Evolutionary conservation across 108 stramenopile species (phyloP).

Genomic region (Nannochloropsis gaditana): DNA sequence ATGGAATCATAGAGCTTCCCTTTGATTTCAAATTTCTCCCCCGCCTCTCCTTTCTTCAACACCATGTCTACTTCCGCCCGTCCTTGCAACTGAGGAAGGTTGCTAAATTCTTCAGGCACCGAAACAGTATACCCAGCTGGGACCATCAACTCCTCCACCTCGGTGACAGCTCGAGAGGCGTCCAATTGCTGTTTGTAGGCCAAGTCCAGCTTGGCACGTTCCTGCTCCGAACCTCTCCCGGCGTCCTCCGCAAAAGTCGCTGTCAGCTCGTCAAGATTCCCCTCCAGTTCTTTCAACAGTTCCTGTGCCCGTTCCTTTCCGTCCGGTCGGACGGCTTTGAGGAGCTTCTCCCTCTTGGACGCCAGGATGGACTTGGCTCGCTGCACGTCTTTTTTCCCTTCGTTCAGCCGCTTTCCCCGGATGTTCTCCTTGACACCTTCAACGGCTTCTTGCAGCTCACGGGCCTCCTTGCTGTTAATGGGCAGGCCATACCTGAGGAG

Average conservation of each 20-base stretch:
- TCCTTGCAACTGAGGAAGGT: constrained; percentile 71
- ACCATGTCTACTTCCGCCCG: constrained; percentile 68
- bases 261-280: neutral
- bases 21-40: constrained; percentile 72
- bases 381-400: constrained; percentile 73
- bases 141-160: constrained; percentile 82
- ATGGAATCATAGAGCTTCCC: constrained; percentile 70
- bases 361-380: constrained; percentile 53
- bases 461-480: constrained; percentile 63
- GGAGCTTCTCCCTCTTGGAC: constrained; percentile 28
- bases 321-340: constrained; percentile 25
- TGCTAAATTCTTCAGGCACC: constrained; percentile 71
- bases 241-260: constrained; percentile 58
- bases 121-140: constrained; percentile 55
- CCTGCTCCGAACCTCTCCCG: constrained; percentile 71
- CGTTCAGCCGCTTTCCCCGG: constrained; percentile 66
- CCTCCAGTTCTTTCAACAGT: constrained; percentile 28
- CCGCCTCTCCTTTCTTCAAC: constrained; percentile 65
- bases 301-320: constrained; percentile 24
- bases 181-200: constrained; percentile 67
- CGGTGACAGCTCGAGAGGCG: constrained; percentile 60
- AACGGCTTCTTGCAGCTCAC: constrained; percentile 68
- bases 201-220: constrained; percentile 68
- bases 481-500: constrained; percentile 78
- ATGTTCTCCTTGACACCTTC: constrained; percentile 72